Percentiles rank a stretch among this genome's conserved stretches.
Conservation (phyloP, 2,329 filamentous ascomycete species). For the Pseudonectria foliicola region DNA sequence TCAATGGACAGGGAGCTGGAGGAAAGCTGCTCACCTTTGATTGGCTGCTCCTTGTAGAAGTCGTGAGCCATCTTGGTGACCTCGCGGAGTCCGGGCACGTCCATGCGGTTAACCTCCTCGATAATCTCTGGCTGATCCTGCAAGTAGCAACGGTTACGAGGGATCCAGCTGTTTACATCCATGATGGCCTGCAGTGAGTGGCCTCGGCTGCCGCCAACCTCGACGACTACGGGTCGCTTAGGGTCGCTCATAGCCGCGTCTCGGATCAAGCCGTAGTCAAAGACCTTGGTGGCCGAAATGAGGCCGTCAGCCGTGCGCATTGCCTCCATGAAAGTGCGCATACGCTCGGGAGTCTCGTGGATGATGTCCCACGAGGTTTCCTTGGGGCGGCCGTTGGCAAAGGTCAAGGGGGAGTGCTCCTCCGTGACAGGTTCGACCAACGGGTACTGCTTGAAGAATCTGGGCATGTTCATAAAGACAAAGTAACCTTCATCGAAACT, state of each 20-base stretch:
- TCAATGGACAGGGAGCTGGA: neutral
- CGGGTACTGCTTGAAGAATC: conserved; percentile 27
- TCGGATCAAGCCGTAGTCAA: conserved; percentile 26
- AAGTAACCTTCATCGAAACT: conserved; percentile 22
- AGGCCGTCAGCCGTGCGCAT: conserved; percentile 20
- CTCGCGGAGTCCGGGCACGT: conserved; percentile 1
- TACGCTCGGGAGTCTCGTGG: conserved; percentile 14
- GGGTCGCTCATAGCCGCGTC: neutral
- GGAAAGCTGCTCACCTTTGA: conserved; percentile 18
- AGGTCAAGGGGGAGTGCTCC: conserved; percentile 21
- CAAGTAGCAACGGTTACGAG: conserved; percentile 21
- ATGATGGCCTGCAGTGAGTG: conserved; percentile 21
- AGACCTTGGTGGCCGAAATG: conserved; percentile 20
- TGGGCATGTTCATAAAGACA: conserved; percentile 17
- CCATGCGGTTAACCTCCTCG: conserved; percentile 13
- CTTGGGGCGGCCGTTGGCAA: conserved; percentile 21
- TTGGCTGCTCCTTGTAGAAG: conserved; percentile 26
- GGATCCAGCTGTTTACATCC: conserved; percentile 19
- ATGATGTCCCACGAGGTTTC: conserved; percentile 27
- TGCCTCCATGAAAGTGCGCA: conserved; percentile 20
- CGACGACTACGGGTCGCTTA: conserved; percentile 21
- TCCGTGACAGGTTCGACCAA: conserved; percentile 22
- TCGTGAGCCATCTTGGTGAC: conserved; percentile 14
- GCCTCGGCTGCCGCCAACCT: conserved; percentile 28
- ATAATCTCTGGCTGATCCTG: conserved; percentile 26